Percentiles rank a stretch among this genome's conserved stretches.
These are phyloP conservation scores for Tausonia pullulans DNA, from an alignment of 1,284 basidiomycete genomes.

Conservation along the genomic window DNA sequence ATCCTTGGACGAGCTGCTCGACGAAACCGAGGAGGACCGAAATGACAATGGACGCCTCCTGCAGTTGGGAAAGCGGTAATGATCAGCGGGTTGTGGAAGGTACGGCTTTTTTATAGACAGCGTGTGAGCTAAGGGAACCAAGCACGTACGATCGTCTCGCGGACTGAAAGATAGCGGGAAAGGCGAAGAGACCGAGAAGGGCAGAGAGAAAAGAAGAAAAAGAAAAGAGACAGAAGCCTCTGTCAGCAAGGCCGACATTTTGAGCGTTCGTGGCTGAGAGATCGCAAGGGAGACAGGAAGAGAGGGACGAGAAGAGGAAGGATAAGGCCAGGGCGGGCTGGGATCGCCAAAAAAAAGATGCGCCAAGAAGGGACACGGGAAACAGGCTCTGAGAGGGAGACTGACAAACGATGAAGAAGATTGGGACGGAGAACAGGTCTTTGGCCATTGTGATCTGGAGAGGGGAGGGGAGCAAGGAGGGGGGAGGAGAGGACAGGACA, in stretches of 20 bases:
- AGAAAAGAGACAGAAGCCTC: background rate
- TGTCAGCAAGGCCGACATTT: background rate
- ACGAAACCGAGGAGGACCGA: constrained; percentile 36
- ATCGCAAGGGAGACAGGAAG: background rate
- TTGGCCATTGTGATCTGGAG: constrained; percentile 23
- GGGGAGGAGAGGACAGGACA: background rate
- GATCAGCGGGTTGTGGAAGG: background rate
- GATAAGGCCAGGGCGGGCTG: background rate
- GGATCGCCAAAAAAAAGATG: background rate
- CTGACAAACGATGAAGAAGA: constrained; percentile 37
- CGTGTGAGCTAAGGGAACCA: background rate
- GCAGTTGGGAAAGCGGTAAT: background rate
- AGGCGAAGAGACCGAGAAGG: too few relatives aligned
- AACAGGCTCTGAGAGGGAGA: background rate
- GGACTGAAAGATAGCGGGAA: background rate
- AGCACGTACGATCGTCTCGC: background rate
- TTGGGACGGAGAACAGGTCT: constrained; percentile 34
- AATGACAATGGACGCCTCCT: constrained; percentile 15
- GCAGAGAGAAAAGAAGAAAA: background rate
- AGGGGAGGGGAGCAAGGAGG: background rate
- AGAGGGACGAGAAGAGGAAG: background rate
- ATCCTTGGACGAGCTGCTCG: constrained; percentile 29
- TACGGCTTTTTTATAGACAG: too few relatives aligned
- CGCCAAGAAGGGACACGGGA: background rate
- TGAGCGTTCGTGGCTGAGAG: background rate